Evolutionary conservation across 2,329 filamentous ascomycete species (phyloP).

Genomic region (Trichoderma sp.): DNA sequence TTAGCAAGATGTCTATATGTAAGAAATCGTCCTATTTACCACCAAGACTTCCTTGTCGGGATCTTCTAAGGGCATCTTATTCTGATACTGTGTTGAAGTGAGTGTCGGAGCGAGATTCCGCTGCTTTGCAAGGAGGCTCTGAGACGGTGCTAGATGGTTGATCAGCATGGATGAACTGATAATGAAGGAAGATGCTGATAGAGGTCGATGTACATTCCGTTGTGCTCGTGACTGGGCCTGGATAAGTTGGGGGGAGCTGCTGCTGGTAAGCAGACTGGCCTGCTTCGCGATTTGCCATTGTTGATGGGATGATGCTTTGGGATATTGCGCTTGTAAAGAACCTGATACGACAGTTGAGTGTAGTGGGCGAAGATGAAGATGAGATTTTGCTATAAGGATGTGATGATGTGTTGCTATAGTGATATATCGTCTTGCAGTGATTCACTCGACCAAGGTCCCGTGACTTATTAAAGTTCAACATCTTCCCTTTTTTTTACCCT

Average conservation of each 20-base stretch:
- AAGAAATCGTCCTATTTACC: not conserved
- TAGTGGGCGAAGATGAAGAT: not conserved
- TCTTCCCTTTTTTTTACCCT: too few species aligned
- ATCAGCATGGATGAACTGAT: not conserved
- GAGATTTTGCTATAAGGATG: not conserved
- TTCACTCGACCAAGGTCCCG: not conserved
- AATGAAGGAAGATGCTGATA: not conserved
- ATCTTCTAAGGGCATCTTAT: not conserved
- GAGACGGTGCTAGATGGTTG: constrained; percentile 16
- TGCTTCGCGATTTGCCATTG: not conserved
- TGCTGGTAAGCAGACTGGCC: not conserved
- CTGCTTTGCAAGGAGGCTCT: constrained; percentile 30
- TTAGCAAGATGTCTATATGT: not conserved
- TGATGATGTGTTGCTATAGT: not conserved
- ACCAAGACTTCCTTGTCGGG: not conserved
- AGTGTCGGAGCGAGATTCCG: constrained; percentile 26
- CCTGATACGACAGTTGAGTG: not conserved
- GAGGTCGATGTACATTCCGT: not conserved
- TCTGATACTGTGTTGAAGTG: constrained; percentile 9
- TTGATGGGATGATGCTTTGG: not conserved
- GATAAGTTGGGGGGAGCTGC: not conserved
- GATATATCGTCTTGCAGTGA: not conserved
- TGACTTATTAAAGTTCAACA: not conserved
- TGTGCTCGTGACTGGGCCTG: not conserved
- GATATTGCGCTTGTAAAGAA: not conserved